Base-by-base conservation (phyloP, 192 early-diverging fungal genomes). In the Coemansia sp. region DNA sequence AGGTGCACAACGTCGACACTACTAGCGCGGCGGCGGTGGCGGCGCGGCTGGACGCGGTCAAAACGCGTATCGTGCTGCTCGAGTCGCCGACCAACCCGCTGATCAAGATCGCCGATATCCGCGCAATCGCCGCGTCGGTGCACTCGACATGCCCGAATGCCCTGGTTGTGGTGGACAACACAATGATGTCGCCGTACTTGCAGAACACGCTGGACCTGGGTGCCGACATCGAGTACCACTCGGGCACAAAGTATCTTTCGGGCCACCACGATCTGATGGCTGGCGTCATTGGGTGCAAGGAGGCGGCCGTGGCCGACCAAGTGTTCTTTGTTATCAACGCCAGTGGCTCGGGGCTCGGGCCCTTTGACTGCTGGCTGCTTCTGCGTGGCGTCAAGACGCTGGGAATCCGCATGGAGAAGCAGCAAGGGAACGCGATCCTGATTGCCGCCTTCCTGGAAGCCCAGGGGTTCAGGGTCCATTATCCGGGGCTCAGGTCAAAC, bases 181-280 rank as follows among this genome's bases (percentile, higher is more conserved):
- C 97, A 48, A 98, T 99, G 95, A 96, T 98, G 95, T 91, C 89
- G n/a, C 97, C 97, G 45, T 93, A 94, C 62, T 83, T 96, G 35
- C 94, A 95, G 75, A 89, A 88, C 64, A 92, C 95, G 1, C 81
- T 99, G 52, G 90, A 92, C 53, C 83, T 95, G 43, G 97, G 95
- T 1, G 95, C 94, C 1, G 95, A 98, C 78, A 93, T 99, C 56
- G 91, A 90, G 20, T 95, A 95, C 66, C 95, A 99, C 58, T 98
- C 95, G 34, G 97, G 94, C 21, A 99, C 97, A 59, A 99, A 99
- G 83, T 99, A 95, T 82, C 87, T 99, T 15, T 90, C 89, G 33
- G 97, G 97, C 8, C 97, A 99, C 85, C 95, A 98, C 76, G 97
- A 99, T 75, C 87, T 98, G 72, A 98, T 98, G 94, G 95, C 95